phyloP scores from a whole-genome alignment of 1,284 basidiomycete species.

The Stygiomarasmius scandens region DNA sequence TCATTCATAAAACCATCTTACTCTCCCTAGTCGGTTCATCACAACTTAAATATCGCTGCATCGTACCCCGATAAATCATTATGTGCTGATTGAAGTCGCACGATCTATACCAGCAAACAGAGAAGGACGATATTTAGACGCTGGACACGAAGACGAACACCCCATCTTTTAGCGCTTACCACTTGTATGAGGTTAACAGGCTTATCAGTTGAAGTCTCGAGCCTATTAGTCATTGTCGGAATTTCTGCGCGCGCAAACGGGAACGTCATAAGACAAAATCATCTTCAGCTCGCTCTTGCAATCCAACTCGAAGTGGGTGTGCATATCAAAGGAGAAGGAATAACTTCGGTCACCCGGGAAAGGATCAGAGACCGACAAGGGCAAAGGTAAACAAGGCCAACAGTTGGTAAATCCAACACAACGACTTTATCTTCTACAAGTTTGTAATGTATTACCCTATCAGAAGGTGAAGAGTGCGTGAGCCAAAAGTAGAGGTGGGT shows the following conservation, averaged over 20 bases:
- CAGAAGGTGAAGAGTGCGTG: not conserved
- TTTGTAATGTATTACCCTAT: constrained; percentile 71
- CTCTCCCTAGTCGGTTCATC: constrained; percentile 68
- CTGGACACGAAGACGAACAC: not conserved
- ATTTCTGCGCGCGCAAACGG: constrained; percentile 36
- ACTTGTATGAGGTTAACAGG: constrained; percentile 34
- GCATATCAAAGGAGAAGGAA: constrained; percentile 72
- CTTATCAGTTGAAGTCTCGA: constrained; percentile 12
- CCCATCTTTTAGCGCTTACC: constrained; percentile 21
- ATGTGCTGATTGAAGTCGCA: constrained; percentile 74
- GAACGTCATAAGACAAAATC: not conserved
- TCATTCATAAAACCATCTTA: constrained; percentile 51
- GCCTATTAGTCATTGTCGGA: constrained; percentile 51
- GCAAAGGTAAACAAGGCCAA: no score
- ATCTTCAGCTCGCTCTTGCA: constrained; percentile 50
- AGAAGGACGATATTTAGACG: not conserved
- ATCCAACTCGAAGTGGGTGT: constrained; percentile 60
- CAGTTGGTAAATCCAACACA: no score
- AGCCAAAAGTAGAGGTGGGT: no score
- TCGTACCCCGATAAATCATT: constrained; percentile 73
- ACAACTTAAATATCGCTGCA: constrained; percentile 71
- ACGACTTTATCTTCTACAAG: constrained; percentile 65
- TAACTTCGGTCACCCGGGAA: constrained; percentile 69
- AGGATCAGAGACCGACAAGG: constrained; percentile 65
- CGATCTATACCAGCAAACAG: constrained; percentile 56